These are phyloP conservation scores for Aurinia saxatilis DNA, from an alignment of 345 rosid genomes.

Conservation along the genomic window DNA sequence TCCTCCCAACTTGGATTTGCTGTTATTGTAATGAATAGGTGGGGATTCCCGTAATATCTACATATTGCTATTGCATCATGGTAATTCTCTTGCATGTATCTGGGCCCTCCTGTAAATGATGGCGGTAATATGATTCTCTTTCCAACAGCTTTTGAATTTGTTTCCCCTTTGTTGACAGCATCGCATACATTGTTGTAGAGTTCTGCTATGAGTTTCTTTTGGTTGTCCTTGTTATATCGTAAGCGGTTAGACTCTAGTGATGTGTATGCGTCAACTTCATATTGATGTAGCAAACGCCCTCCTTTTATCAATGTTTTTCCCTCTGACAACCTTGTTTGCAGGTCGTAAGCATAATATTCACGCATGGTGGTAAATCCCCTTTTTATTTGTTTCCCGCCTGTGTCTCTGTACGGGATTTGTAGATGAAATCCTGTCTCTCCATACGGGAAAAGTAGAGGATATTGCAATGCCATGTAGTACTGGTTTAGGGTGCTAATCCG, in stretches of 20 bases:
- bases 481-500: neutral
- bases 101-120: neutral
- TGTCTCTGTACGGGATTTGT: fast-evolving
- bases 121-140: neutral
- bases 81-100: neutral
- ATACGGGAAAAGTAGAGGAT: neutral
- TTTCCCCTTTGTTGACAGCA: neutral
- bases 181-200: neutral
- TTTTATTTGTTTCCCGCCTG: neutral
- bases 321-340: too few relatives aligned
- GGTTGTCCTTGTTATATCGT: too few relatives aligned
- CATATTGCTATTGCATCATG: neutral
- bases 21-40: neutral
- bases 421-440: neutral
- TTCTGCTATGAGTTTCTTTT: neutral
- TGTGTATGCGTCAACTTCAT: neutral
- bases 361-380: neutral
- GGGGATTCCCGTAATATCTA: neutral
- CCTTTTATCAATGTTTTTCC: neutral
- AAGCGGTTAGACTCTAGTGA: neutral
- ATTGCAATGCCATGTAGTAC: too few relatives aligned
- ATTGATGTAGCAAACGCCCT: neutral
- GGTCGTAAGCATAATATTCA: too few relatives aligned
- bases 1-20: neutral
- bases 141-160: neutral